Percentiles rank a stretch among this genome's conserved stretches.
These are phyloP conservation scores for Rhizophlyctis rosea DNA, from an alignment of 192 early-diverging fungal species.

Conservation along the genomic window DNA sequence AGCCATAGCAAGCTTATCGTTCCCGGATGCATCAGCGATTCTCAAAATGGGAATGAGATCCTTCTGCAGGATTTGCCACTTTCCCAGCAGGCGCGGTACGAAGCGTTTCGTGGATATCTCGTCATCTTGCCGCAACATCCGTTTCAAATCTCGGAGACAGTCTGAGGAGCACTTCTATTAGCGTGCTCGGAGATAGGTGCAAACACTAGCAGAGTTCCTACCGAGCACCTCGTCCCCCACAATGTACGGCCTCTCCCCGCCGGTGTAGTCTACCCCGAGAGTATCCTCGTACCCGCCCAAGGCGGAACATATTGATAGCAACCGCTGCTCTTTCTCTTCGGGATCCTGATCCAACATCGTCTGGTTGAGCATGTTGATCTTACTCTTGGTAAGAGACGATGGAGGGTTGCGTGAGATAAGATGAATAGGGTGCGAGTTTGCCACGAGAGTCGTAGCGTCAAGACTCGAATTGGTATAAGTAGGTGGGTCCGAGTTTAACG, in stretches of 20 bases:
- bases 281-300: constrained; percentile 72
- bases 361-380: too few species aligned
- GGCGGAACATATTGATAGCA: constrained; percentile 79
- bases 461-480: too few species aligned
- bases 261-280: constrained; percentile 11
- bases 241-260: constrained; percentile 53
- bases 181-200: background rate
- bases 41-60: constrained; percentile 55
- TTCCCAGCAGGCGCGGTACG: constrained; percentile 60
- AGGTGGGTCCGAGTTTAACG: too few species aligned
- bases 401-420: too few species aligned
- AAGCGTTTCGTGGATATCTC: constrained; percentile 56
- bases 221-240: constrained; percentile 81
- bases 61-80: constrained; percentile 69
- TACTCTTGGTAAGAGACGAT: too few species aligned
- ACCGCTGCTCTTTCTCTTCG: constrained; percentile 33
- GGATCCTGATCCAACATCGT: too few species aligned
- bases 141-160: constrained; percentile 86
- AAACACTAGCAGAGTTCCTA: constrained; percentile 19
- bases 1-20: constrained; percentile 22
- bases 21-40: constrained; percentile 4
- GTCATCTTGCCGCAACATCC: constrained; percentile 76
- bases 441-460: too few species aligned
- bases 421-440: too few species aligned
- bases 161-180: constrained; percentile 30